Conservation (phyloP, 495 filamentous ascomycete species). For the Xylaria castorea region DNA sequence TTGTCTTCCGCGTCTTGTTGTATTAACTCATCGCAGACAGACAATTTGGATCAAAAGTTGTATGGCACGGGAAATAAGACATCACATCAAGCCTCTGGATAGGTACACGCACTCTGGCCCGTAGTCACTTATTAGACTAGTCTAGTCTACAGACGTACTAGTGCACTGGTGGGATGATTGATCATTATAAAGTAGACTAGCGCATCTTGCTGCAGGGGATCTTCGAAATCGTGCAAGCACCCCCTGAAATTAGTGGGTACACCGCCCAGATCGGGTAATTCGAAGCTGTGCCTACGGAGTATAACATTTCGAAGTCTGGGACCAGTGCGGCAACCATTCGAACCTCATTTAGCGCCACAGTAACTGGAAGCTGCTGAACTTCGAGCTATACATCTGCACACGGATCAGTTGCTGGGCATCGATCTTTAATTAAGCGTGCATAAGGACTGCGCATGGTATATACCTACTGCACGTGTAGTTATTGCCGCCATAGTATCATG, state of each 20-base stretch:
- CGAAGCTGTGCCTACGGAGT: neutral
- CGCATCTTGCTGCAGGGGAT: neutral
- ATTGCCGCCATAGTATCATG: neutral
- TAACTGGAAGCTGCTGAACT: neutral
- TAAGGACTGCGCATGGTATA: neutral
- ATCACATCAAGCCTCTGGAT: neutral
- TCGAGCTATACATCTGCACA: neutral
- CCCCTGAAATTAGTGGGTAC: slow-evolving; percentile 24
- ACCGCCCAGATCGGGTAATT: neutral
- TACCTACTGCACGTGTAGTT: neutral
- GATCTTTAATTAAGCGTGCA: neutral
- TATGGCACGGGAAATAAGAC: neutral
- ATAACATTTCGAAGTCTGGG: neutral
- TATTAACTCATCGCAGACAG: neutral
- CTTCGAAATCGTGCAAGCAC: neutral
- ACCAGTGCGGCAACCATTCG: neutral
- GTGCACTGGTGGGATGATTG: neutral
- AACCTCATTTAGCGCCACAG: slow-evolving; percentile 8
- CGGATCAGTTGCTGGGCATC: neutral
- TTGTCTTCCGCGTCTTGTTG: neutral
- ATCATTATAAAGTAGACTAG: neutral
- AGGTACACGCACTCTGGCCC: neutral
- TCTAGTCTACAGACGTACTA: neutral
- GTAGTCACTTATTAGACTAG: neutral
- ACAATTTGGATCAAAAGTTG: neutral